phyloP scores from a whole-genome alignment of 1,284 basidiomycete genomes.

The Melampsora larici-populina region DNA sequence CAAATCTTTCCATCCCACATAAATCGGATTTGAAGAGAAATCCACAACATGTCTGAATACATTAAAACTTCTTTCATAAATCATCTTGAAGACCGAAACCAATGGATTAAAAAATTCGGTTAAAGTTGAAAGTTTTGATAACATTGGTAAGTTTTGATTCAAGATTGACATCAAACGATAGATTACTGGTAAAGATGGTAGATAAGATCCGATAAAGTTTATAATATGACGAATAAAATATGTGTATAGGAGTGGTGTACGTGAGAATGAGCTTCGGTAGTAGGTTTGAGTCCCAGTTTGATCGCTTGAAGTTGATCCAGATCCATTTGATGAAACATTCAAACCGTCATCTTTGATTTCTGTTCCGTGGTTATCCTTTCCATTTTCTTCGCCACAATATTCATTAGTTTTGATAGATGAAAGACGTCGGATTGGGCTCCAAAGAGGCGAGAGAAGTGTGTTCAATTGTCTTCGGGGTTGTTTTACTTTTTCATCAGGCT shows the following conservation, averaged over 20 bases:
- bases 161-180: neutral
- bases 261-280: conserved; percentile 41
- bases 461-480: conserved; percentile 22
- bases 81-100: neutral
- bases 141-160: neutral
- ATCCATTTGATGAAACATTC: neutral
- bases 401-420: conserved; percentile 2
- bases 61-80: no score
- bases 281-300: neutral
- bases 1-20: neutral
- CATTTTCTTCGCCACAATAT: neutral
- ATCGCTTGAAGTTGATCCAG: neutral
- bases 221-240: conserved; percentile 19
- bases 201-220: conserved; percentile 1
- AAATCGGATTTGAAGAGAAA: neutral
- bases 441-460: conserved; percentile 30
- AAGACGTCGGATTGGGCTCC: conserved; percentile 20
- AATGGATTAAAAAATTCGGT: neutral
- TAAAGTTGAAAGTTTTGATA: neutral
- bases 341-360: neutral
- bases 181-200: neutral
- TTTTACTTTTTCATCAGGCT: neutral
- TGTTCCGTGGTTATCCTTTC: neutral
- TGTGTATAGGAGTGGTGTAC: conserved; percentile 34
- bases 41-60: neutral